Evolutionary conservation across 2,329 filamentous ascomycete genomes (phyloP).

Genomic region (Fusarium sarcochroum): DNA sequence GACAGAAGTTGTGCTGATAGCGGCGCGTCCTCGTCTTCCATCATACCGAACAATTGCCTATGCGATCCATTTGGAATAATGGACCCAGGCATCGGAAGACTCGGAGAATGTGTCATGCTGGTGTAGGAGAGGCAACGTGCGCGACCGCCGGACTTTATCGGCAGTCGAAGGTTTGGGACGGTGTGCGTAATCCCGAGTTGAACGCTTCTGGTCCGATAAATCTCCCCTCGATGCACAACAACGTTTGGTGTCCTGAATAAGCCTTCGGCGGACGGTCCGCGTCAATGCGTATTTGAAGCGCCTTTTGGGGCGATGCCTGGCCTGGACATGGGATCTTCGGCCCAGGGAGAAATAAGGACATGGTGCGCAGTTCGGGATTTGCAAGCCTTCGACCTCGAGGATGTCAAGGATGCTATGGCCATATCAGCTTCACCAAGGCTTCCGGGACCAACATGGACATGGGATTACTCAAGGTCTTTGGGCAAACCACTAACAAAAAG

Average conservation of each 20-base stretch:
- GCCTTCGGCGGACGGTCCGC: not conserved
- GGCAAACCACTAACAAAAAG: conserved; percentile 43
- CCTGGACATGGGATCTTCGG: not conserved
- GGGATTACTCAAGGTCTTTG: not conserved
- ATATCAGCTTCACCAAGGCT: not conserved
- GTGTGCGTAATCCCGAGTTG: not conserved
- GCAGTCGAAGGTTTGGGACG: not conserved
- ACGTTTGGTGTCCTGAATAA: not conserved
- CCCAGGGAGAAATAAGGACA: not conserved
- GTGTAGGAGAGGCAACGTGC: not conserved
- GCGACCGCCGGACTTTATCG: not conserved
- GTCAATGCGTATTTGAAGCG: not conserved
- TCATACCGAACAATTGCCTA: not conserved
- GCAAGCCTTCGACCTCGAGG: not conserved
- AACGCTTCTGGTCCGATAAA: not conserved
- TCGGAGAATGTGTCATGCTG: not conserved
- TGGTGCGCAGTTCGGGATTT: not conserved
- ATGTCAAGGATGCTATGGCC: not conserved
- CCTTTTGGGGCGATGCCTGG: conserved; percentile 1
- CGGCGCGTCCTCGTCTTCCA: not conserved
- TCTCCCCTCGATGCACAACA: not conserved
- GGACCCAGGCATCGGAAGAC: not conserved
- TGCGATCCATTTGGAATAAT: not conserved
- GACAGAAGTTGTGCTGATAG: not conserved
- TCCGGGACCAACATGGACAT: conserved; percentile 8